Evolutionary conservation across 2,329 filamentous ascomycete genomes (phyloP).

Genomic region (Arthroderma sp.): DNA sequence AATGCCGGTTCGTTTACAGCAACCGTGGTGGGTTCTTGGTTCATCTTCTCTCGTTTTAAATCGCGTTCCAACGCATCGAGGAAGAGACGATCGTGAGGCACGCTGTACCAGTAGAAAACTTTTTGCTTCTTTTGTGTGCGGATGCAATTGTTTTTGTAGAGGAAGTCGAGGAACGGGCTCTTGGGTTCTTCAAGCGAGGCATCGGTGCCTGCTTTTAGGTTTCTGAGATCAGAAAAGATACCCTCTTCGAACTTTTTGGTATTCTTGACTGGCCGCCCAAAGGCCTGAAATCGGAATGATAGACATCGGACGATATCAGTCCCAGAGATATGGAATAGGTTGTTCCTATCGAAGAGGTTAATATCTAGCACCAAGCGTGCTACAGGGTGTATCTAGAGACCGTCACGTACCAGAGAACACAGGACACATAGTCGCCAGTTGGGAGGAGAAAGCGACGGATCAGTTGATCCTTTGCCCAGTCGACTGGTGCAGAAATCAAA

Average conservation of each 20-base stretch:
- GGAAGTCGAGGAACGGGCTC: conserved; percentile 93
- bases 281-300: conserved; percentile 96
- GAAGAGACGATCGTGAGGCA: conserved; percentile 93
- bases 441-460: conserved; percentile 90
- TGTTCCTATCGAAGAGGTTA: conserved; percentile 51
- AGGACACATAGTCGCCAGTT: conserved; percentile 97
- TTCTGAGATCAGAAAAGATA: conserved; percentile 96
- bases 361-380: background rate
- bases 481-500: conserved; percentile 93
- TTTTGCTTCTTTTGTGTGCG: conserved; percentile 99
- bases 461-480: conserved; percentile 94
- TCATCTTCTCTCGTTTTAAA: conserved; percentile 98
- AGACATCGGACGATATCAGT: conserved; percentile 98
- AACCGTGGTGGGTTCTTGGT: conserved; percentile 91
- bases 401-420: conserved; percentile 70
- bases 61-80: conserved; percentile 94
- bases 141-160: conserved; percentile 99
- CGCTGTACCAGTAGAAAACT: conserved; percentile 99
- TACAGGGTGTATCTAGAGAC: background rate
- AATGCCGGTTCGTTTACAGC: conserved; percentile 93
- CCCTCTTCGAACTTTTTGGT: conserved; percentile 99
- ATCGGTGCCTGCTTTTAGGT: conserved; percentile 95
- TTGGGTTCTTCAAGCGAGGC: conserved; percentile 97
- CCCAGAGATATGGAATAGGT: conserved; percentile 97
- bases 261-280: conserved; percentile 96